Evolutionary conservation across 257 asterid genomes (phyloP).

Genomic region (Hygrophila difformis): DNA sequence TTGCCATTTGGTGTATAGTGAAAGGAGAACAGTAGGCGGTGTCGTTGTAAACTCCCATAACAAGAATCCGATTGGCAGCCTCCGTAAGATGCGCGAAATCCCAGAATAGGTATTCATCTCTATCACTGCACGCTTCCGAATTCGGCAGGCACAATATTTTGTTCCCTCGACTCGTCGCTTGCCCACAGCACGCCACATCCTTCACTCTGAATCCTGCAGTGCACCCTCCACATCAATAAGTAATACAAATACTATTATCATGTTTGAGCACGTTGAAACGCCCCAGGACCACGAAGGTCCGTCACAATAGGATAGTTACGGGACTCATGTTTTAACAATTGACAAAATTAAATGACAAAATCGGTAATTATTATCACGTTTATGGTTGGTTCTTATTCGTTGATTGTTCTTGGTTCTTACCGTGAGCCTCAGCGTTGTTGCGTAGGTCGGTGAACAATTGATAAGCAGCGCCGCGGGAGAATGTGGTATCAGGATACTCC

Average conservation of each 20-base stretch:
- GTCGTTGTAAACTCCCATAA: neutral
- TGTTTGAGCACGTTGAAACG: too few species aligned
- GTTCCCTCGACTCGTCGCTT: constrained; percentile 8
- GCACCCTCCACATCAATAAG: too few species aligned
- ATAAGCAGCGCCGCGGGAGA: constrained; percentile 1
- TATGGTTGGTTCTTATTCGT: too few species aligned
- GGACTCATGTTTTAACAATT: too few species aligned
- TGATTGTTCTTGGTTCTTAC: too few species aligned
- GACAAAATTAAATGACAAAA: too few species aligned
- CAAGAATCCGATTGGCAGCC: constrained; percentile 19
- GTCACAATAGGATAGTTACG: too few species aligned
- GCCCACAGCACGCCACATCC: constrained; percentile 32
- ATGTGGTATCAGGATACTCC: constrained; percentile 4
- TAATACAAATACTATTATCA: too few species aligned
- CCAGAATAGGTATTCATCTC: constrained; percentile 38
- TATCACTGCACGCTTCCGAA: constrained; percentile 23
- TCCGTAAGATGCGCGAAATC: constrained; percentile 37
- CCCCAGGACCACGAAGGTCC: too few species aligned
- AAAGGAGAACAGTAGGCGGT: constrained; percentile 1
- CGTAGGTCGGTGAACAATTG: neutral
- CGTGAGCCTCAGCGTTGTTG: constrained; percentile 14
- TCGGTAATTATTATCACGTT: too few species aligned
- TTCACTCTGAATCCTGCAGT: constrained; percentile 37
- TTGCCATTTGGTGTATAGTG: constrained; percentile 8
- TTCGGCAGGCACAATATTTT: constrained; percentile 22